Conservation (phyloP, 2,329 filamentous ascomycete species). For the Scedosporium apiospermum region DNA sequence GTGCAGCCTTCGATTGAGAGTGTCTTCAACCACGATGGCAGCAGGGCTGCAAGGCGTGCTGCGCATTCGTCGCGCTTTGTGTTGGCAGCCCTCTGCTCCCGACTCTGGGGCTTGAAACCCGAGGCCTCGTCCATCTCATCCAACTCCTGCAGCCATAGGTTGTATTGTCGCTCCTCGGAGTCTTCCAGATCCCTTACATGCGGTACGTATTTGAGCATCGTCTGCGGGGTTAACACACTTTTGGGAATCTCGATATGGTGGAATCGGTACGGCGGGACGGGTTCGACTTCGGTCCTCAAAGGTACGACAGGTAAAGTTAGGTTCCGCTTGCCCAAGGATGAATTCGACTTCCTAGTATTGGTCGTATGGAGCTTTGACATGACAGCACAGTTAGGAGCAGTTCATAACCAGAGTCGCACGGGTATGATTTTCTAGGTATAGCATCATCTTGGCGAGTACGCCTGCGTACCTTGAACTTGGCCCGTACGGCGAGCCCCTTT, state of each 20-base stretch:
- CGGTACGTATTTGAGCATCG: slow-evolving; percentile 50
- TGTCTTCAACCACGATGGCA: slow-evolving; percentile 42
- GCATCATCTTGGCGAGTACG: not conserved
- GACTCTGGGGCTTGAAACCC: slow-evolving; percentile 44
- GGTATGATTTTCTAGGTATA: not conserved
- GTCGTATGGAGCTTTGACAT: slow-evolving; percentile 27
- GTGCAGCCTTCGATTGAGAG: slow-evolving; percentile 42
- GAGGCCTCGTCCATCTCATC: slow-evolving; percentile 48
- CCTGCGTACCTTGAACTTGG: slow-evolving; percentile 40
- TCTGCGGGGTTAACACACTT: slow-evolving; percentile 50
- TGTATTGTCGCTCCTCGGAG: slow-evolving; percentile 46
- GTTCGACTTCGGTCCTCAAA: slow-evolving; percentile 38
- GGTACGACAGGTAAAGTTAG: slow-evolving; percentile 27
- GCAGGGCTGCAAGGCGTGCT: slow-evolving; percentile 39
- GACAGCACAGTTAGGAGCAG: not conserved
- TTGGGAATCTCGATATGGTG: slow-evolving; percentile 51
- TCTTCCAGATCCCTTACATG: slow-evolving; percentile 48
- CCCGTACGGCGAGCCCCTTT: slow-evolving; percentile 31
- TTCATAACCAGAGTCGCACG: not conserved
- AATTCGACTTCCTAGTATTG: slow-evolving; percentile 33
- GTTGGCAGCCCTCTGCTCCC: slow-evolving; percentile 38
- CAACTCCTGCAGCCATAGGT: slow-evolving; percentile 46
- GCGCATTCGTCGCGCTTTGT: slow-evolving; percentile 43
- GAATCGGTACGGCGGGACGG: slow-evolving; percentile 49
- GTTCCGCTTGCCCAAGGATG: slow-evolving; percentile 21